Evolutionary conservation across 805 yeast species (phyloP), one percentile per base, ranked within the genome.

Genomic region (Hermanozyma aechmeae): DNA sequence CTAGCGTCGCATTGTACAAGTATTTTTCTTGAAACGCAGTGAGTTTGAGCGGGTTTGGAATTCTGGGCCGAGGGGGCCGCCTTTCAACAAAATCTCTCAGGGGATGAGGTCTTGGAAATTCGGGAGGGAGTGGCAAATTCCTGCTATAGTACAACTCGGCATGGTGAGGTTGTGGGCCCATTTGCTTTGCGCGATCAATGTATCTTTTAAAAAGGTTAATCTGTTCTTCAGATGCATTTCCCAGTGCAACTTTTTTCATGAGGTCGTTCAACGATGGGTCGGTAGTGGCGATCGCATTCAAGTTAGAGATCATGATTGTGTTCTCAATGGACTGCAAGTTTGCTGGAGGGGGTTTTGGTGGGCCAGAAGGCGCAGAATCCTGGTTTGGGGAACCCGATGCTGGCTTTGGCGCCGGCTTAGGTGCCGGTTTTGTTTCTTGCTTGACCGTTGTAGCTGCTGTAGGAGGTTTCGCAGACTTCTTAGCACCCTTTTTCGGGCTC

Each of bases 161-260:
- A 42, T 61, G 61, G 30, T 61, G 66, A 3, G 62, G 54, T 38
- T 42, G 75, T 34, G 52, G 75, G 37, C 86, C 84, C 86, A 79
- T 78, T 16, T 68, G 73, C 37, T 80, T 68, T 0, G 96, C 96
- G 31, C 75, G 63, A 34, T 73, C 76, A 32, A 89, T 85, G 43
- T 81, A 82, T 13, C 70, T 76, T 51, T 87, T 95, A 50, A 89
- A 89, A 26, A 73, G 76, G 15, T 71, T 59, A 12, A 89, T 79
- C 50, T 85, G 89, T 5, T 68, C 76, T 4, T 73, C 69, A 1
- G 75, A 51, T 0, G 96, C 95, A 15, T 63, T 66, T 4, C 95
- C 95, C 32, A 79, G 70, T 0, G 97, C 96, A 2, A 89, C 96
- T 4, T 68, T 70, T 37, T 78, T 76, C 96, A 89, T 86, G 29